Percentiles rank a stretch among this genome's conserved stretches.
These are phyloP conservation scores for Alternaria panax DNA, from an alignment of 2,329 filamentous ascomycete species.

Conservation along the genomic window DNA sequence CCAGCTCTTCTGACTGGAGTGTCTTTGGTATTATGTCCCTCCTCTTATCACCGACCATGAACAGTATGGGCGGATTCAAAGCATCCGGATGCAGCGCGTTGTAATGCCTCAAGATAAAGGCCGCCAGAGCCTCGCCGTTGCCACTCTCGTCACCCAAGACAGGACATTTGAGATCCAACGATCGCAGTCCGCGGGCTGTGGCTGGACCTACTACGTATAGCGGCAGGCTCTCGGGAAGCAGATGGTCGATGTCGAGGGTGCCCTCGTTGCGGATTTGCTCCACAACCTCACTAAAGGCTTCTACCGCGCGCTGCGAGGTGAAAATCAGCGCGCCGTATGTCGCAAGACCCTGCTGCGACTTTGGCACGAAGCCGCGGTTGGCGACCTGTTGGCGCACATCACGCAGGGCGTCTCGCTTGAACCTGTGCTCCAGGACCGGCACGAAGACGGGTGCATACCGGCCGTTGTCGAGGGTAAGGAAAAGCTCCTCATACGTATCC, in stretches of 20 bases:
- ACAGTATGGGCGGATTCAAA: slow-evolving; percentile 72
- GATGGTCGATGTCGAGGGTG: slow-evolving; percentile 32
- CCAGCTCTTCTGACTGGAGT: slow-evolving; percentile 67
- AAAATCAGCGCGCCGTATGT: slow-evolving; percentile 81
- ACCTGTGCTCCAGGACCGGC: slow-evolving; percentile 76
- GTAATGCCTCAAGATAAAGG: slow-evolving; percentile 82
- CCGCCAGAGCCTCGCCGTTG: slow-evolving; percentile 80
- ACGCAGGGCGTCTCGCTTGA: slow-evolving; percentile 66
- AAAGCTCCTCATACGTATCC: slow-evolving; percentile 76
- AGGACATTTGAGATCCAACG: slow-evolving; percentile 59
- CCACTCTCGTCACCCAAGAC: slow-evolving; percentile 84
- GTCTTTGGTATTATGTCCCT: slow-evolving; percentile 88
- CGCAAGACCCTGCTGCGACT: slow-evolving; percentile 24
- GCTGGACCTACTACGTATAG: slow-evolving; percentile 85
- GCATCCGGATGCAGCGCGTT: slow-evolving; percentile 50
- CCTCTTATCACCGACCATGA: slow-evolving; percentile 88
- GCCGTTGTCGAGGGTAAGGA: slow-evolving; percentile 57
- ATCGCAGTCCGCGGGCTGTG: slow-evolving; percentile 74
- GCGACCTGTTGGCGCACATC: slow-evolving; percentile 62
- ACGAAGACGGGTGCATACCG: slow-evolving; percentile 73
- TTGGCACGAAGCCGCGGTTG: slow-evolving; percentile 49
- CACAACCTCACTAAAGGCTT: slow-evolving; percentile 73
- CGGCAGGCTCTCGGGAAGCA: slow-evolving; percentile 60
- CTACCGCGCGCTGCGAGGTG: slow-evolving; percentile 83
- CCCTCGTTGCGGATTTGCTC: slow-evolving; percentile 58